Base-by-base conservation (phyloP, 805 yeast genomes). In the Wickerhamomyces mucosus region DNA sequence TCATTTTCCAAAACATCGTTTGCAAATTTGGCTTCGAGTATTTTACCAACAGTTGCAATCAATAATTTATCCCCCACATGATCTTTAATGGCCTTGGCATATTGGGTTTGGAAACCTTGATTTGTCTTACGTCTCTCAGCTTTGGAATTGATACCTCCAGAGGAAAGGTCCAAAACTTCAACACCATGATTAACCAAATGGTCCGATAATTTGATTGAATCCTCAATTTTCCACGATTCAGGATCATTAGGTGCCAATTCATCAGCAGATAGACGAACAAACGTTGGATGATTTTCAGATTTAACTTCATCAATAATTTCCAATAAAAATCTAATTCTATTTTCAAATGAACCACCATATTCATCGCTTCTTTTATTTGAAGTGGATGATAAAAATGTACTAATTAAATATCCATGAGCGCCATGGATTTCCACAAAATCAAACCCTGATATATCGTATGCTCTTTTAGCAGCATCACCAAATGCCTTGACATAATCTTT, bases 361-460 rank as follows among this genome's bases (percentile, higher is more conserved):
- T 66, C 59, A 45, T 78, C 85, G 1, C 68, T 67, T 46, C 85
- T 63, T 36, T 57, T 49, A 52, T 78, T 68, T 8, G 50, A 52
- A 26, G 47, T 41, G 1, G 56, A 52, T 21, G 69, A 62, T 32
- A 70, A 42, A 41, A 78, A 75, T 42, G 65, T 61, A 43, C 62
- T 58, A 21, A 68, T 37, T 30, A 77, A 50, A 43, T 70, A 75
- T 3, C 84, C 83, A 48, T 75, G 55, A 15, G 55, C 57, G 18
- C 61, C 67, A 45, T 78, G 83, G 31, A 78, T 57, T 46, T 75
- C 83, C 28, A 77, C 61, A 29, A 70, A 70, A 48, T 77, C 82
- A 36, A 70, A 63, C 1, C 76, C 74, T 7, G 74, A 65, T 21
- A 56, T 51, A 11, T 58, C 62, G 21, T 65, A 54, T 2, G 82